A percentile compares a stretch with the other conserved stretches of the same genome.
Conservation (phyloP, 768 basidiomycete species). For the Macrocybe gigantea region DNA sequence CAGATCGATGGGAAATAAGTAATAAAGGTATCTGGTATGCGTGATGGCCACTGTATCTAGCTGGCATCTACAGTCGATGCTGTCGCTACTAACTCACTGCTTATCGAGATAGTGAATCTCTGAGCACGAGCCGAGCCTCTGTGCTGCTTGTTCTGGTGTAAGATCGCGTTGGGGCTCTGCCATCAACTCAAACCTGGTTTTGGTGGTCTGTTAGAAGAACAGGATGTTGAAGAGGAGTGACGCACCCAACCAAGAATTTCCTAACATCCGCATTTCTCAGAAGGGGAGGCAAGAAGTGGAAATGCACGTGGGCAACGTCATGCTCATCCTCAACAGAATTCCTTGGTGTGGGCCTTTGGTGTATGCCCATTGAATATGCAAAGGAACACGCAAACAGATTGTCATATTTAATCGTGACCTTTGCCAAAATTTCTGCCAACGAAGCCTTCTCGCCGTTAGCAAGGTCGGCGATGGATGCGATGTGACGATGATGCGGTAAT, state of each 20-base stretch:
- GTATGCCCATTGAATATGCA: conserved; percentile 93
- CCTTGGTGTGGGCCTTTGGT: conserved; percentile 66
- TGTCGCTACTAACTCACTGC: neutral
- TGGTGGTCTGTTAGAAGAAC: neutral
- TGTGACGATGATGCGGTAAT: conserved; percentile 72
- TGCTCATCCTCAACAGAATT: conserved; percentile 23
- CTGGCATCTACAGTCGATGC: neutral
- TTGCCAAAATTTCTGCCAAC: conserved; percentile 64
- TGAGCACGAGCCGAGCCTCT: conserved; percentile 44
- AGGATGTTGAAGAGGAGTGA: conserved; percentile 4
- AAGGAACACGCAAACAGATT: conserved; percentile 84
- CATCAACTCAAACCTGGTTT: conserved; percentile 77
- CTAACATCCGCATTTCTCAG: conserved; percentile 75
- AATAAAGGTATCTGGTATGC: neutral
- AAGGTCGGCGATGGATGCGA: conserved; percentile 63
- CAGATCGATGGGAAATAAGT: conserved; percentile 66
- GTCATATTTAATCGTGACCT: conserved; percentile 64
- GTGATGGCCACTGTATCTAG: neutral
- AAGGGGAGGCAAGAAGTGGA: conserved; percentile 85
- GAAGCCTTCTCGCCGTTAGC: conserved; percentile 51
- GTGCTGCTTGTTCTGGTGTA: conserved; percentile 84
- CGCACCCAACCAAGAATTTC: conserved; percentile 88
- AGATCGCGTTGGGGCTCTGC: conserved; percentile 87
- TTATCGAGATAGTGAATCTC: conserved; percentile 55
- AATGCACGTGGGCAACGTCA: conserved; percentile 72